These are phyloP conservation scores for Penicillium sp. DNA, from an alignment of 2,329 filamentous ascomycete species.

Conservation along the genomic window DNA sequence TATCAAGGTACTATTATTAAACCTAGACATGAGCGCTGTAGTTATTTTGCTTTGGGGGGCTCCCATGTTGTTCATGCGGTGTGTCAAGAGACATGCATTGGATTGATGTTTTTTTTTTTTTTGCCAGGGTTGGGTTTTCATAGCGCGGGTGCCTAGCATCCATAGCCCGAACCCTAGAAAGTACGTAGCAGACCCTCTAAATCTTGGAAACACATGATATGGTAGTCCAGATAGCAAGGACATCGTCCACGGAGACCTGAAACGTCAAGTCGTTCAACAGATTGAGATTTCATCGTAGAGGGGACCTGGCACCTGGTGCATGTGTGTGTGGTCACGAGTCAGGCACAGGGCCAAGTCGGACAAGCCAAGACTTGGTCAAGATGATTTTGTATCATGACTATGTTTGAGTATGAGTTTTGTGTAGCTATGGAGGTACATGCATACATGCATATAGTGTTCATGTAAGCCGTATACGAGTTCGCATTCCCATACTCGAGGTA, in stretches of 20 bases:
- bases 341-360: not conserved
- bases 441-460: not conserved
- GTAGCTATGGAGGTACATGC: not conserved
- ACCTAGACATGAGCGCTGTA: not conserved
- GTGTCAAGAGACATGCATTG: not conserved
- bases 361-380: not conserved
- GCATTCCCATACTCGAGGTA: not conserved
- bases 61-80: not conserved
- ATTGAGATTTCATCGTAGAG: conserved; percentile 3
- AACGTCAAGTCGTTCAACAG: not conserved
- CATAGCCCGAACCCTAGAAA: not conserved
- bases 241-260: not conserved
- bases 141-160: not conserved
- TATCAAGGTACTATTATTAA: not conserved
- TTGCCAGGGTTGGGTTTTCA: not conserved
- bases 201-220: not conserved
- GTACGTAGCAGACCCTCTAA: not conserved
- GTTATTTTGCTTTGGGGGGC: not conserved
- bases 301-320: not conserved
- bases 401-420: not conserved
- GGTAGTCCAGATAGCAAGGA: not conserved
- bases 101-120: not conserved
- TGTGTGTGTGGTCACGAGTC: not conserved
- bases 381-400: not conserved
- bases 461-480: not conserved